phyloP scores from a whole-genome alignment of 495 filamentous ascomycete genomes.

The Penicillium mononematosum region DNA sequence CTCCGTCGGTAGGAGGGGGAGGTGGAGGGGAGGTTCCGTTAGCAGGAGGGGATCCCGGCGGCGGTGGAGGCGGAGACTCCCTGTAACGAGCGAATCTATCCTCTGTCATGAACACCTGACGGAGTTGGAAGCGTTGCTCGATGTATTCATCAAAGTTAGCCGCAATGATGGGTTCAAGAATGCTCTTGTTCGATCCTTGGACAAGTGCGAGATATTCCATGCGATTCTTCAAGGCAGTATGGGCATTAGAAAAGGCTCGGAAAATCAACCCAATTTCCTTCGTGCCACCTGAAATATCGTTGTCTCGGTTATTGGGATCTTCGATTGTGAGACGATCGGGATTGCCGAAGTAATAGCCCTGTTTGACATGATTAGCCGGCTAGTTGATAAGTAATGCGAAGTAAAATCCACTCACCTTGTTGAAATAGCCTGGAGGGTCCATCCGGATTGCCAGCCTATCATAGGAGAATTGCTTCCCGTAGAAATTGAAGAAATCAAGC shows the following conservation, averaged over 20 bases:
- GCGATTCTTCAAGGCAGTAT: slow-evolving; percentile 26
- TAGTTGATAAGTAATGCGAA: background rate
- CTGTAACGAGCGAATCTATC: slow-evolving; percentile 39
- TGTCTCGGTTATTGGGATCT: slow-evolving; percentile 79
- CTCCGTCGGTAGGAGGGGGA: slow-evolving; percentile 11
- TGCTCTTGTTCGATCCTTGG: slow-evolving; percentile 40
- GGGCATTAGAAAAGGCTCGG: slow-evolving; percentile 61
- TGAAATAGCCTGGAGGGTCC: slow-evolving; percentile 65
- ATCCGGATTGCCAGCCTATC: slow-evolving; percentile 66
- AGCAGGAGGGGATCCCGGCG: slow-evolving; percentile 3
- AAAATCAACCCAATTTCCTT: slow-evolving; percentile 62
- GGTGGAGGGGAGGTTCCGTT: slow-evolving; percentile 21
- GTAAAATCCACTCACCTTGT: slow-evolving; percentile 60
- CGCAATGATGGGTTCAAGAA: slow-evolving; percentile 64
- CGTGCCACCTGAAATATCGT: slow-evolving; percentile 86
- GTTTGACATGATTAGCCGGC: background rate
- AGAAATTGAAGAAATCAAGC: slow-evolving; percentile 83
- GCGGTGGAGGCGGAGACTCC: slow-evolving; percentile 17
- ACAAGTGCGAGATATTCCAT: slow-evolving; percentile 6
- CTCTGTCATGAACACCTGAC: slow-evolving; percentile 43
- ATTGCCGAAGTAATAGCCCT: slow-evolving; percentile 27
- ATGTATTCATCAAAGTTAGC: slow-evolving; percentile 71
- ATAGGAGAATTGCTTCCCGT: slow-evolving; percentile 76
- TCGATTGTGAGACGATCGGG: slow-evolving; percentile 67
- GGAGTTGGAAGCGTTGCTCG: slow-evolving; percentile 57